A percentile compares a stretch with the other conserved stretches of the same genome.
Conservation (phyloP, 78 protist species). For the Isochrysis galbana region DNA sequence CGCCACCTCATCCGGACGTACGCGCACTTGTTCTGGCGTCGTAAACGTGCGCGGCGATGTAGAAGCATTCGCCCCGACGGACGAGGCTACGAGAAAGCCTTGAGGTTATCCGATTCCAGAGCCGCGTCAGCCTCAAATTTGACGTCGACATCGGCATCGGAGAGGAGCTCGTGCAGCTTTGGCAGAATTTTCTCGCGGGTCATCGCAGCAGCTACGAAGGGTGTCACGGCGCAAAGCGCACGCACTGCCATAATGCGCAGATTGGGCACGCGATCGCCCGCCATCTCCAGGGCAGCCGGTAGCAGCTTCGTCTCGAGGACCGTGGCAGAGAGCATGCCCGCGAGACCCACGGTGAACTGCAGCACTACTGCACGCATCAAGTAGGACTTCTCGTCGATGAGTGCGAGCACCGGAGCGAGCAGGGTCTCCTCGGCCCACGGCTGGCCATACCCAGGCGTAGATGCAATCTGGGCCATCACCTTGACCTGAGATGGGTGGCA, state of each 20-base stretch:
- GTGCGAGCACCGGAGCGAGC: neutral
- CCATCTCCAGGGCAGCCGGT: neutral
- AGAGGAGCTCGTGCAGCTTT: neutral
- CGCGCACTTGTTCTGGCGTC: too few species aligned
- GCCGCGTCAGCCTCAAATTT: neutral
- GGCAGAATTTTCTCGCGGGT: neutral
- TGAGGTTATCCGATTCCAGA: neutral
- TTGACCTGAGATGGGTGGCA: too few species aligned
- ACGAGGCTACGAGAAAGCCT: too few species aligned
- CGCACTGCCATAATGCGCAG: neutral
- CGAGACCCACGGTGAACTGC: neutral
- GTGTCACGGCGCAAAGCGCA: neutral
- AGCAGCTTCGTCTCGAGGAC: neutral
- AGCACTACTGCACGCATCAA: neutral
- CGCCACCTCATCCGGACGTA: too few species aligned
- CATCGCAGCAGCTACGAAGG: neutral
- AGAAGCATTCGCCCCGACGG: too few species aligned
- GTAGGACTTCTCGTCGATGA: neutral
- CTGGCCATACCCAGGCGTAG: neutral
- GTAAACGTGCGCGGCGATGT: too few species aligned
- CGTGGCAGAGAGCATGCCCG: neutral
- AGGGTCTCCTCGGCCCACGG: neutral
- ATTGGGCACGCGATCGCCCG: neutral
- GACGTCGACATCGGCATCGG: neutral
- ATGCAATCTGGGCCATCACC: neutral